These are phyloP conservation scores for Westerdykella aurantiaca DNA, from an alignment of 2,329 filamentous ascomycete genomes.

Conservation along the genomic window DNA sequence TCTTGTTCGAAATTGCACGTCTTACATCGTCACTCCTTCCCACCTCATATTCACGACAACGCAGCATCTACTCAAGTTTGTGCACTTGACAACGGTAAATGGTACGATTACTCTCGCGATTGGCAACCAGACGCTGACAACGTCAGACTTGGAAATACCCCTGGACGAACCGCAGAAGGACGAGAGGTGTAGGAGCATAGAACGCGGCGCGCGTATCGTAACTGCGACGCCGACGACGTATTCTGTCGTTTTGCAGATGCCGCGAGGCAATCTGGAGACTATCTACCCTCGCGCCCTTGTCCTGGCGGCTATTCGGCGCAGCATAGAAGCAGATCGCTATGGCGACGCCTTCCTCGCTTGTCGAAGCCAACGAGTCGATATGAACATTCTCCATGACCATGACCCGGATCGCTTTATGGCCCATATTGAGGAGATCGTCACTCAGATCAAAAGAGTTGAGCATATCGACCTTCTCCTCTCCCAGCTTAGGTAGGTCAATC, in stretches of 20 bases:
- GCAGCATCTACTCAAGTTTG: constrained; percentile 88
- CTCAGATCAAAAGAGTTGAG: constrained; percentile 74
- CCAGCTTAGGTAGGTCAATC: constrained; percentile 60
- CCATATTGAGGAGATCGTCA: constrained; percentile 69
- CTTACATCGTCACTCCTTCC: constrained; percentile 71
- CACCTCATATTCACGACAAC: constrained; percentile 91
- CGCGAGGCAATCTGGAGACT: constrained; percentile 89
- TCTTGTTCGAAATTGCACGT: constrained; percentile 83
- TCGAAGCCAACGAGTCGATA: constrained; percentile 87
- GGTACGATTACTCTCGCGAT: constrained; percentile 43
- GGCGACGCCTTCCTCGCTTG: constrained; percentile 79
- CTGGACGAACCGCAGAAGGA: constrained; percentile 85
- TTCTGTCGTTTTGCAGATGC: constrained; percentile 86
- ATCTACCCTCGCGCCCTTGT: constrained; percentile 92
- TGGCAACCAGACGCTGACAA: constrained; percentile 4
- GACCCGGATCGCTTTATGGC: constrained; percentile 78
- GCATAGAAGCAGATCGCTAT: constrained; percentile 77
- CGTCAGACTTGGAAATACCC: constrained; percentile 72
- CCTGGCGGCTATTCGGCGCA: constrained; percentile 76
- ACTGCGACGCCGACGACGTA: constrained; percentile 86
- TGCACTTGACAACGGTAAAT: constrained; percentile 64
- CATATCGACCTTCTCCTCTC: constrained; percentile 90
- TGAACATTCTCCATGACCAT: constrained; percentile 96
- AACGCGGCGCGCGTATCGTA: constrained; percentile 79
- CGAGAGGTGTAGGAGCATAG: constrained; percentile 85